These are phyloP conservation scores for Cutaneotrichosporon curvatum DNA, from an alignment of 1,284 basidiomycete genomes.

Conservation along the genomic window DNA sequence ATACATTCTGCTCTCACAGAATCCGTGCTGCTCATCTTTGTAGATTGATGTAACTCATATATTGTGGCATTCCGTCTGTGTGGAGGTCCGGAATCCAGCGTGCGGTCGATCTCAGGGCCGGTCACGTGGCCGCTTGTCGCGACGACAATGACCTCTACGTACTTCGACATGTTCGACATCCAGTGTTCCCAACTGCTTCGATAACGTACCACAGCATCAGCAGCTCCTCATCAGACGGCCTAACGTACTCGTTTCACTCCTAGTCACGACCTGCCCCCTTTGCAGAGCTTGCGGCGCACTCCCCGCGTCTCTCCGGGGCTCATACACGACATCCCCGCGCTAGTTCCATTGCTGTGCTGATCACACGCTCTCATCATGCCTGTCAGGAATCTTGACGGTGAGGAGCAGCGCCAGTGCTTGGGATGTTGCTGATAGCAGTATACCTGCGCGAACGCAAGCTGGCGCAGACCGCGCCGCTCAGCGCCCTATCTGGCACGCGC, in stretches of 20 bases:
- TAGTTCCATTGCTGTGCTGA: neutral
- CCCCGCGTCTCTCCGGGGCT: too few species aligned
- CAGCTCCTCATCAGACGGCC: too few species aligned
- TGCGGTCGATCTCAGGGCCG: too few species aligned
- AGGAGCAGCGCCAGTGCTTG: constrained; percentile 8
- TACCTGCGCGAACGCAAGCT: constrained; percentile 83
- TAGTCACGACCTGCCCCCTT: too few species aligned
- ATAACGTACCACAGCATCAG: too few species aligned
- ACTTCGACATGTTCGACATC: neutral
- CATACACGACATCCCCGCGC: neutral
- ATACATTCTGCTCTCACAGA: neutral
- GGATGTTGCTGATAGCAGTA: constrained; percentile 48
- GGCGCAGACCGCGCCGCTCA: constrained; percentile 71
- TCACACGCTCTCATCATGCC: constrained; percentile 20
- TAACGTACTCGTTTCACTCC: too few species aligned
- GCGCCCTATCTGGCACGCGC: constrained; percentile 79
- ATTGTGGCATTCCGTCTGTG: neutral
- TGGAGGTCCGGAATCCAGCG: too few species aligned
- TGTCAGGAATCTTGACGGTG: constrained; percentile 39
- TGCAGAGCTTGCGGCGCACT: too few species aligned
- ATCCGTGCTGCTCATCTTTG: neutral
- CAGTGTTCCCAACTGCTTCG: too few species aligned
- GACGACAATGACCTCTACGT: neutral
- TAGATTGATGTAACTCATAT: neutral
- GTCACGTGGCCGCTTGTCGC: neutral